Base-by-base conservation (phyloP, 2,329 filamentous ascomycete genomes). In the Phialocephala subalpina region DNA sequence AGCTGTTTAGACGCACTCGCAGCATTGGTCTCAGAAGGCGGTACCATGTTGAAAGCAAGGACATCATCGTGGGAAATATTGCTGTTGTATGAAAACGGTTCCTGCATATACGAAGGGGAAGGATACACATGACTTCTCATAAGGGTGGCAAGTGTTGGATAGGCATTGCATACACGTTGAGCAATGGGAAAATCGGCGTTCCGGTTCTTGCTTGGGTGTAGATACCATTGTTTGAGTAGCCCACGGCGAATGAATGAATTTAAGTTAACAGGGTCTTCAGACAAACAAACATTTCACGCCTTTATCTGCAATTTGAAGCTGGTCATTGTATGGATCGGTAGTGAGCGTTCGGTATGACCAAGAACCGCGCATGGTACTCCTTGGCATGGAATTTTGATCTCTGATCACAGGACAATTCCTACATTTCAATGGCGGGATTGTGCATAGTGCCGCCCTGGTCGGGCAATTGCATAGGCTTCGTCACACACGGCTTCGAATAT, bases 11-110 rank as follows among this genome's bases (percentile, higher is more conserved):
- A 49, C 80, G 81, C 53, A 88, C 91, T n/a, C 84, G 82, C 62
- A 89, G 87, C 3, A 78, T 97, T 2, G 94, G 93, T 0, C 81
- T 97, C 67, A 87, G 92, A 74, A 86, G 94, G 76, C 83, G 92
- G 73, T 97, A 94, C 78, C 87, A 87, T 74, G 88, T 97, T 52
- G 87, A 91, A 75, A 97, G 93, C 69, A 90, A 95, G 78, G 94
- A 94, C 0, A 79, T 94, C 53, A 83, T 86, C 69, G 92, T 98
- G 73, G 86, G 84, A 58, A 97, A 97, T 81, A 81, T 97, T 72
- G 83, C 94, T 73, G 87, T 97, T 53, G 67, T 77, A 53, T 53
- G n/a, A 49, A 33, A 53, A 53, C 12, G 25, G 27, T 18, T 18
- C 8, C 45, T 49, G 45, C 20, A 25, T 20, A 49, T 49, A 49